These are phyloP conservation scores for Chiua sp. DNA, from an alignment of 1,284 basidiomycete species.

Conservation along the genomic window DNA sequence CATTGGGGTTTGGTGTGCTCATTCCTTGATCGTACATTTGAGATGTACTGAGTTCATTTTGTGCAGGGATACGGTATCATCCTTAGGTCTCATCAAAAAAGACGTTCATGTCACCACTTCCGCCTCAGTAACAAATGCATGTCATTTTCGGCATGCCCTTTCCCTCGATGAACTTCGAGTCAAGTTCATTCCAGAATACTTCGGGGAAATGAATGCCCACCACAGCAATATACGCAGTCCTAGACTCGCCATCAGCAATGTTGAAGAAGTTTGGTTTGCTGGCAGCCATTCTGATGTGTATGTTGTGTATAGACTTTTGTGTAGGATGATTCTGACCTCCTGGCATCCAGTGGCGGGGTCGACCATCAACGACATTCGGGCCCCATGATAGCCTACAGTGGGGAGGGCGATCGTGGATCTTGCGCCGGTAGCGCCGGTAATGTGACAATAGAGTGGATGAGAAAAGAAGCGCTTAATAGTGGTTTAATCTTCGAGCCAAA, in stretches of 20 bases:
- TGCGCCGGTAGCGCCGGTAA: slow-evolving; percentile 16
- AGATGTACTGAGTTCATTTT: neutral
- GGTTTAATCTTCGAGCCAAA: slow-evolving; percentile 4
- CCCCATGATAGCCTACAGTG: too few species aligned
- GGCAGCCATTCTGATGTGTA: neutral
- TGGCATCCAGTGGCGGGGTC: neutral
- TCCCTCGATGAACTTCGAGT: slow-evolving; percentile 43
- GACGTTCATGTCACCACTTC: slow-evolving; percentile 22
- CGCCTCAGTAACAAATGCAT: slow-evolving; percentile 25
- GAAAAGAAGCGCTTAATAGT: neutral
- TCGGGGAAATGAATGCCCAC: slow-evolving; percentile 21
- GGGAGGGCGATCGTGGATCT: neutral
- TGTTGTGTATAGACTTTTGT: neutral
- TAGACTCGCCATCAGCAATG: neutral
- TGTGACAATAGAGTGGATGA: slow-evolving; percentile 23
- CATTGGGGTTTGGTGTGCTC: slow-evolving; percentile 41
- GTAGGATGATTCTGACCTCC: neutral
- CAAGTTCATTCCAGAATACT: slow-evolving; percentile 46
- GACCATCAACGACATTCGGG: neutral
- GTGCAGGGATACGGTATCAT: slow-evolving; percentile 47
- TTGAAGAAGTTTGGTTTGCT: slow-evolving; percentile 14
- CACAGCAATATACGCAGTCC: slow-evolving; percentile 24
- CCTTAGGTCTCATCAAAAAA: slow-evolving; percentile 30
- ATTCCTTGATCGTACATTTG: neutral
- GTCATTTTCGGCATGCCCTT: slow-evolving; percentile 43